Conservation (phyloP, 2,329 filamentous ascomycete genomes). For the Paraconiothyrium sp. region DNA sequence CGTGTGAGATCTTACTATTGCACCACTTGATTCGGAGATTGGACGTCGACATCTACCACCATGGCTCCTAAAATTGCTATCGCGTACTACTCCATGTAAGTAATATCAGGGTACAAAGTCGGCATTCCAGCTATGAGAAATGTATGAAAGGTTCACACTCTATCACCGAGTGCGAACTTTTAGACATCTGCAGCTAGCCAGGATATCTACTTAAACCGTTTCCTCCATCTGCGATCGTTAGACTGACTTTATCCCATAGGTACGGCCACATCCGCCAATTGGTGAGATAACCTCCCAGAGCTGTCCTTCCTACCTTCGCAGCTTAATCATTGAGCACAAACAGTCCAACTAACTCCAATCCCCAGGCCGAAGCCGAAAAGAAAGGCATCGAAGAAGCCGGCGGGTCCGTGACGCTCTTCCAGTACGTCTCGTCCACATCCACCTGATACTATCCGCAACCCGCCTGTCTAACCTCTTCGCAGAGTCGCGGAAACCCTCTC, state of each 20-base stretch:
- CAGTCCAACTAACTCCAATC: slow-evolving; percentile 14
- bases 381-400: slow-evolving; percentile 88
- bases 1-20: not conserved
- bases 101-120: too few species aligned
- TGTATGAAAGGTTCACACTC: too few species aligned
- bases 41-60: slow-evolving; percentile 22
- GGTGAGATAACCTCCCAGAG: slow-evolving; percentile 32
- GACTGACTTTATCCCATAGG: too few species aligned
- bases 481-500: slow-evolving; percentile 87
- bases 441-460: not conserved
- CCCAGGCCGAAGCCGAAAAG: slow-evolving; percentile 88
- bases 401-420: slow-evolving; percentile 81
- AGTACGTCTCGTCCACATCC: slow-evolving; percentile 61
- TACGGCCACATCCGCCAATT: slow-evolving; percentile 48
- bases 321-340: not conserved
- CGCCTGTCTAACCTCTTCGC: not conserved
- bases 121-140: too few species aligned
- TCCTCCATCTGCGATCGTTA: too few species aligned
- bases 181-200: too few species aligned
- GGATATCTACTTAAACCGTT: too few species aligned
- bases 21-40: not conserved
- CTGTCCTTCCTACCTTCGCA: not conserved
- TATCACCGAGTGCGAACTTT: too few species aligned
- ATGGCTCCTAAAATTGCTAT: slow-evolving; percentile 95
- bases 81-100: slow-evolving; percentile 66